Evolutionary conservation across 441 rosid genomes (phyloP).

Genomic region (Eutrema salsugineum): DNA sequence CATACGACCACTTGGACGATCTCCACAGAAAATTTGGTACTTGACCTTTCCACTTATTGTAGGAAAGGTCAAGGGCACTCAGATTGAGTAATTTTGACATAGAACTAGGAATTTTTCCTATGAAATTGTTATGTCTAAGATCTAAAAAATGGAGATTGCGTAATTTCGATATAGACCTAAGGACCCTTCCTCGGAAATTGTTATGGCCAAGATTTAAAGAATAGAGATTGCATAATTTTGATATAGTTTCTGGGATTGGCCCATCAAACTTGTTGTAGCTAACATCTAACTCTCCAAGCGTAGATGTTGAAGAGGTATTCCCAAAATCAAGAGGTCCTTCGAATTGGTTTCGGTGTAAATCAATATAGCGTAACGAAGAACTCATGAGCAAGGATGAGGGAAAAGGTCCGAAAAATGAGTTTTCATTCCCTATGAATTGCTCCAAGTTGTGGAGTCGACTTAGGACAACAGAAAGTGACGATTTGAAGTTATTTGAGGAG

Average conservation of each 20-base stretch:
- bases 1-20: background rate
- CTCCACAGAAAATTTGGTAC: background rate
- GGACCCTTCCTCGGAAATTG: background rate
- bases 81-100: background rate
- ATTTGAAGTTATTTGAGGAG: background rate
- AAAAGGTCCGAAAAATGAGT: background rate
- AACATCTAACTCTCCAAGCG: background rate
- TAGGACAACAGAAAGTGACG: background rate
- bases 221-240: background rate
- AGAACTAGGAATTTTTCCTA: background rate
- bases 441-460: background rate
- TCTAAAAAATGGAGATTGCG: background rate
- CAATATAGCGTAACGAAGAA: background rate
- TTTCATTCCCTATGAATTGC: background rate
- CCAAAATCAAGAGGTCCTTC: background rate
- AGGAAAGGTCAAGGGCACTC: background rate
- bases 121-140: background rate
- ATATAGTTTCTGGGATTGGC: background rate
- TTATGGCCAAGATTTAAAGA: background rate
- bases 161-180: background rate
- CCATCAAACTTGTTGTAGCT: background rate
- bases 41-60: background rate
- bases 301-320: background rate
- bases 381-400: background rate
- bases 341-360: background rate